These are phyloP conservation scores for Lentinula novae-zelandiae DNA, from an alignment of 1,284 basidiomycete species.

Conservation along the genomic window DNA sequence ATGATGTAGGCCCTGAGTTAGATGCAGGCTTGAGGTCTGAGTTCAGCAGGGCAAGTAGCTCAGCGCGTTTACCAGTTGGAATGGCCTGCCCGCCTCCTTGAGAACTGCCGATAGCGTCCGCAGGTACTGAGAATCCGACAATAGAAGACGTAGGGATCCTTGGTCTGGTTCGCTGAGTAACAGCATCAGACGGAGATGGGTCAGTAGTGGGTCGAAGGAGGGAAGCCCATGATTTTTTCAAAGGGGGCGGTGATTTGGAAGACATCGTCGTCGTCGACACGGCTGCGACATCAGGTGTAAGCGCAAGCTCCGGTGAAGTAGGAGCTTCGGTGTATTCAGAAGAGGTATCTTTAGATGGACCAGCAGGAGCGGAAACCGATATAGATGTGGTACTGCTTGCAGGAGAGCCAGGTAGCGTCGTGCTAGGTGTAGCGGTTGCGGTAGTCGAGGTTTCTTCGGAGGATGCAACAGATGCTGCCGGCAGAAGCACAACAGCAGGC, in stretches of 20 bases:
- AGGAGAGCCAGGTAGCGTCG: conserved; percentile 47
- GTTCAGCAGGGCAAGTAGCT: conserved; percentile 46
- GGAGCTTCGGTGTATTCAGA: conserved; percentile 3
- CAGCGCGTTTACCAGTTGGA: conserved; percentile 37
- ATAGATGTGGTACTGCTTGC: conserved; percentile 58
- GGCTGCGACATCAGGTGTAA: conserved; percentile 6
- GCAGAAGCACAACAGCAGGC: not conserved
- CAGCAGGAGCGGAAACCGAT: conserved; percentile 22
- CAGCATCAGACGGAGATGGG: conserved; percentile 21
- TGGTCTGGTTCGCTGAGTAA: conserved; percentile 16
- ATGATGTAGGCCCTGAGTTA: not conserved
- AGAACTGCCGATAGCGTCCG: conserved; percentile 19
- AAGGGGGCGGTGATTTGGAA: conserved; percentile 29
- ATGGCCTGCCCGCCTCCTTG: conserved; percentile 18
- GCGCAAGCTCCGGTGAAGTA: conserved; percentile 1
- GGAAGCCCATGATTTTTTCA: conserved; percentile 76
- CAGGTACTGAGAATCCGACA: conserved; percentile 67
- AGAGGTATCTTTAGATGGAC: conserved; percentile 11
- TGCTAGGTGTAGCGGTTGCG: conserved; percentile 6
- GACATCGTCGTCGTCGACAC: conserved; percentile 17
- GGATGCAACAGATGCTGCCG: not conserved
- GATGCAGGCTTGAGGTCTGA: not conserved
- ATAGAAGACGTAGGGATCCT: conserved; percentile 61
- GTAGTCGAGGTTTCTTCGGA: not conserved
- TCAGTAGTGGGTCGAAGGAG: conserved; percentile 50